A percentile compares a stretch with the other conserved stretches of the same genome.
These are phyloP conservation scores for Jackrogersella multiformis DNA, from an alignment of 495 filamentous ascomycete species.

Conservation along the genomic window DNA sequence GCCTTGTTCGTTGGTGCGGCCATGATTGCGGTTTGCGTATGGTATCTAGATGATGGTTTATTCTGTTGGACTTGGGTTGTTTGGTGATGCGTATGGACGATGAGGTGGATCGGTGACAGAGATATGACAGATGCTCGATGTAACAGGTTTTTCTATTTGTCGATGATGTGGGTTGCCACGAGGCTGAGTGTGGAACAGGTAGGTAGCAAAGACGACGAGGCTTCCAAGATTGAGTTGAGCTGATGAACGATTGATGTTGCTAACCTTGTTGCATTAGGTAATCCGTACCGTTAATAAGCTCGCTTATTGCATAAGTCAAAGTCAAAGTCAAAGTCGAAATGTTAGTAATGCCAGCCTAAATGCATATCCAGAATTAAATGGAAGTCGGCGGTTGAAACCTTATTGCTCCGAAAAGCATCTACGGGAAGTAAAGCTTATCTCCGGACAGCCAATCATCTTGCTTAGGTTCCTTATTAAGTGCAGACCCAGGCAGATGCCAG, in stretches of 20 bases:
- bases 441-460: constrained; percentile 22
- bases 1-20: constrained; percentile 40
- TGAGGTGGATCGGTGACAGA: background rate
- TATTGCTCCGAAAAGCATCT: constrained; percentile 8
- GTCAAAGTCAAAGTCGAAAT: too few species aligned
- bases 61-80: background rate
- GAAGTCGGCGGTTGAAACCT: constrained; percentile 6
- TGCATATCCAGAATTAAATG: background rate
- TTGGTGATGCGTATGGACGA: background rate
- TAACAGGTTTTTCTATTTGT: background rate
- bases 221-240: background rate
- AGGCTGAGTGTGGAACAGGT: constrained; percentile 19
- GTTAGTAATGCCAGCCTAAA: too few species aligned
- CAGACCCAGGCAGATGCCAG: too few species aligned
- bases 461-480: constrained; percentile 6
- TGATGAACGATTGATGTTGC: constrained; percentile 19
- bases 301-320: constrained; percentile 16
- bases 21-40: too few species aligned
- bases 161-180: background rate
- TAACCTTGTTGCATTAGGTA: constrained; percentile 9
- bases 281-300: constrained; percentile 3
- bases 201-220: constrained; percentile 6
- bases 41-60: too few species aligned
- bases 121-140: background rate
- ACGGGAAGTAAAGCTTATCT: constrained; percentile 10